Evolutionary conservation across 2,329 filamentous ascomycete species (phyloP), one percentile per base, ranked within the genome.

Genomic region (Fusarium papillatum): DNA sequence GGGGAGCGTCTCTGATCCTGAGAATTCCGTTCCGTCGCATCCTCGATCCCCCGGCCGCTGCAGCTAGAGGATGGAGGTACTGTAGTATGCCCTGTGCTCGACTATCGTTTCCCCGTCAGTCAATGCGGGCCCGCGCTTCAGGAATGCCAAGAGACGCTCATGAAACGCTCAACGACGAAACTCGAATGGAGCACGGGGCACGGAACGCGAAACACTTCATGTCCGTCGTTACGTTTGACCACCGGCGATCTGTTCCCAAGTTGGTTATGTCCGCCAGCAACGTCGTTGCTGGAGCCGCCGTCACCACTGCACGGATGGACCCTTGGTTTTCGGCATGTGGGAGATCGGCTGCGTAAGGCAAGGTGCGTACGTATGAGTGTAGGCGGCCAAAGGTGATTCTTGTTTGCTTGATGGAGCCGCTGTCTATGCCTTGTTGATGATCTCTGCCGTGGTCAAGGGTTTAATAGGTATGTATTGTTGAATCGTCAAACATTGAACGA

Each of bases 161-260:
- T 78, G 71, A 79, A 78, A 78, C 76, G 71, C 55, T 57, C 55
- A 57, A 71, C 69, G 46, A 38, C 77, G 76, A 76, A 73, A 73
- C 70, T 48, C 48, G 64, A 39, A 59, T 59, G 67, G 70, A 71
- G 73, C 70, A 76, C 57, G 66, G 70, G 43, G 73, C 55, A 74
- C 34, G 60, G 31, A 43, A 64, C 60, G 46, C 74, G 71, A 76
- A 76, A 76, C 74, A 66, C 64, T 74, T 55, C 60, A 41, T 48
- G 64, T 65, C 61, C 59, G 67, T 59, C 59, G 66, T 59, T 38
- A 61, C 57, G 73, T 78, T 78, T 78, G 76, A 79, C 65, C 64
- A 74, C n/a, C 48, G 74, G 41, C 69, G 74, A 77, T 66, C 63
- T 43, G 62, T 50, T 64, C 62, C 43, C 63, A 43, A 62, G 64